These are phyloP conservation scores for Thielaviopsis cerberus DNA, from an alignment of 2,329 filamentous ascomycete species.

Conservation along the genomic window DNA sequence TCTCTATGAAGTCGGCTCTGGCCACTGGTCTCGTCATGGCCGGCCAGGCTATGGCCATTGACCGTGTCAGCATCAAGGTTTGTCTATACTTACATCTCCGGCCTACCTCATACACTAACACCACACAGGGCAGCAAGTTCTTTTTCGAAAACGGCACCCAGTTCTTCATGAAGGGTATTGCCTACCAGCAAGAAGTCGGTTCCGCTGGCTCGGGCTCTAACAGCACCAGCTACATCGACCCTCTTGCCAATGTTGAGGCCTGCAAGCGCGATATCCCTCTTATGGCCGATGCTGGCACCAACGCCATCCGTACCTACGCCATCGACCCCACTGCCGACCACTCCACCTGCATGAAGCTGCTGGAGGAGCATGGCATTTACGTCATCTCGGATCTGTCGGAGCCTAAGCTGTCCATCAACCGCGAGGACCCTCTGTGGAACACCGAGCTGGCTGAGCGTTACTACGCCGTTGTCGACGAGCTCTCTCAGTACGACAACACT, in stretches of 20 bases:
- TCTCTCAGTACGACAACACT: slow-evolving; percentile 72
- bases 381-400: slow-evolving; percentile 80
- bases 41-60: slow-evolving; percentile 25
- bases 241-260: slow-evolving; percentile 49
- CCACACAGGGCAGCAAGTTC: slow-evolving; percentile 54
- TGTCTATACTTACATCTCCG: neutral
- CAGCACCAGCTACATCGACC: slow-evolving; percentile 51
- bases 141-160: slow-evolving; percentile 59
- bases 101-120: neutral
- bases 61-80: slow-evolving; percentile 54
- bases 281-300: slow-evolving; percentile 62
- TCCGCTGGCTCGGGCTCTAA: slow-evolving; percentile 32
- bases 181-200: slow-evolving; percentile 71
- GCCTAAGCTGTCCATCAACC: slow-evolving; percentile 69
- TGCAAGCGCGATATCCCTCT: slow-evolving; percentile 79
- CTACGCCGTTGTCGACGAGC: slow-evolving; percentile 60
- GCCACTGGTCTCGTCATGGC: slow-evolving; percentile 25
- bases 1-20: slow-evolving; percentile 14
- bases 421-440: slow-evolving; percentile 62
- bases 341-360: slow-evolving; percentile 62
- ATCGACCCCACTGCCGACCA: slow-evolving; percentile 68
- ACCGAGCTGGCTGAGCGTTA: slow-evolving; percentile 63
- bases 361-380: slow-evolving; percentile 80
- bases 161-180: slow-evolving; percentile 75
- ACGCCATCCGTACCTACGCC: slow-evolving; percentile 88